phyloP scores from a whole-genome alignment of 257 asterid genomes.

The Nemophila menziesii region DNA sequence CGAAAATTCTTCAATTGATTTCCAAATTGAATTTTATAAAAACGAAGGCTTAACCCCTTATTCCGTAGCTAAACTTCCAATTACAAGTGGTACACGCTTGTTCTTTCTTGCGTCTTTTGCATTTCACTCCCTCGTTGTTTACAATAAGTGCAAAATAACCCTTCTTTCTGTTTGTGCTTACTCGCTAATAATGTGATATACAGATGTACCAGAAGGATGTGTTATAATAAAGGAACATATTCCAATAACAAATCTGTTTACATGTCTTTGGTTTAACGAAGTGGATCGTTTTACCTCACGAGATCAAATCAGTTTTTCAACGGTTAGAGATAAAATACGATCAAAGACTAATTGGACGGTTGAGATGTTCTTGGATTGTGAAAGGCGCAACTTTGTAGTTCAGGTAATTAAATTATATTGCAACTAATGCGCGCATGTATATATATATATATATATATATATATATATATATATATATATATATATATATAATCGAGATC shows the following conservation, averaged over 20 bases:
- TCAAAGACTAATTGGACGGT: conserved; percentile 68
- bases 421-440: not conserved
- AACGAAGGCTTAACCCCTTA: conserved; percentile 79
- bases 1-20: conserved; percentile 75
- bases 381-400: conserved; percentile 77
- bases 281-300: conserved; percentile 90
- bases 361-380: conserved; percentile 88
- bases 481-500: not conserved
- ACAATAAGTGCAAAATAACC: no score
- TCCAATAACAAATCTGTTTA: conserved; percentile 78
- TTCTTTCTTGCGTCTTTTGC: not conserved
- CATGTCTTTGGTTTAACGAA: conserved; percentile 92
- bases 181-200: not conserved
- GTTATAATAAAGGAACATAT: conserved; percentile 76
- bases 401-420: conserved; percentile 53
- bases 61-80: conserved; percentile 63
- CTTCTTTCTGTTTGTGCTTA: not conserved
- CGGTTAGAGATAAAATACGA: conserved; percentile 70
- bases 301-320: conserved; percentile 90
- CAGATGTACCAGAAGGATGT: conserved; percentile 99
- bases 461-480: not conserved
- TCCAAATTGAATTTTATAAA: conserved; percentile 76
- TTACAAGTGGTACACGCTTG: conserved; percentile 61
- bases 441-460: not conserved
- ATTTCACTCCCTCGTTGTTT: conserved; percentile 6